Percentiles rank a stretch among this genome's conserved stretches.
Evolutionary conservation across 768 basidiomycete species (phyloP).

Genomic region (Lactifluus piperatus): DNA sequence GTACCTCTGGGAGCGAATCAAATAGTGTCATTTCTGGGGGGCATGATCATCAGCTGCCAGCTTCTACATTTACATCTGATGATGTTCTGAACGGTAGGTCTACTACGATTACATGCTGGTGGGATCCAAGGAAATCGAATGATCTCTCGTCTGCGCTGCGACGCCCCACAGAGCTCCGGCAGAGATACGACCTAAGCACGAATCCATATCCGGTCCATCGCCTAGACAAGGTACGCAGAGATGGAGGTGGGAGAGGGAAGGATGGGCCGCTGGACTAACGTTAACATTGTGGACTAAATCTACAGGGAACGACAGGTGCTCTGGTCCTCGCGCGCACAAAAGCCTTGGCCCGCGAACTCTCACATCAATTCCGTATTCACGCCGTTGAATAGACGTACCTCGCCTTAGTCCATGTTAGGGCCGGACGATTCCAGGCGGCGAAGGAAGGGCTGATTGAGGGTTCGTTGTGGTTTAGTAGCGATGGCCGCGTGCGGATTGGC

Average conservation of each 20-base stretch:
- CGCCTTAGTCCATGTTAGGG: slow-evolving; percentile 12
- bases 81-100: background rate
- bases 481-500: slow-evolving; percentile 12
- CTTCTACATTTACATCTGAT: background rate
- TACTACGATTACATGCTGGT: no score
- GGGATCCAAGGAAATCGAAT: background rate
- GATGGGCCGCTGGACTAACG: no score
- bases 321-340: slow-evolving; percentile 18
- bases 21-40: background rate
- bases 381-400: slow-evolving; percentile 14
- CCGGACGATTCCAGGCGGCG: background rate
- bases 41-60: background rate
- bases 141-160: background rate
- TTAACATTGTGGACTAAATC: no score
- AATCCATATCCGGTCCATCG: slow-evolving; percentile 20
- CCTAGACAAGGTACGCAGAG: slow-evolving; percentile 17
- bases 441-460: slow-evolving; percentile 1
- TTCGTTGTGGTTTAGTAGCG: background rate
- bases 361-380: slow-evolving; percentile 15
- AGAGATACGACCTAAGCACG: background rate
- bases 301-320: slow-evolving; percentile 18
- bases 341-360: slow-evolving; percentile 9
- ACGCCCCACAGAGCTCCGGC: slow-evolving; percentile 4
- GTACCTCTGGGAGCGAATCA: no score
- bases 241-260: no score